phyloP scores from a whole-genome alignment of 2,329 filamentous ascomycete genomes.

The Calonectria naviculata region DNA sequence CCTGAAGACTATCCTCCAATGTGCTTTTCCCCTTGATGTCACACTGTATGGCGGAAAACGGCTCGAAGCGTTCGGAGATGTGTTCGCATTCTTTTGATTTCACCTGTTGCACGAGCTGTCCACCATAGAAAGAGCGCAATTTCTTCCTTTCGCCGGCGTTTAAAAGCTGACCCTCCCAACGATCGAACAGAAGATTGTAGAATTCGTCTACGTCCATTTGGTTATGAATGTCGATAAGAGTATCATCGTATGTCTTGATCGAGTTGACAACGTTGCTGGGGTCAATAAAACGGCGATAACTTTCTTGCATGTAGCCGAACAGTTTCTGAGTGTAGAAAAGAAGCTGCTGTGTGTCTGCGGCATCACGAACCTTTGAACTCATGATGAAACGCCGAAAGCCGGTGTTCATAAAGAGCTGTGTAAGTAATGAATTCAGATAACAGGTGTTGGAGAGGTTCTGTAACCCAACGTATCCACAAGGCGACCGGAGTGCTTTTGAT shows the following conservation, averaged over 20 bases:
- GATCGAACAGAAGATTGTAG: conserved; percentile 92
- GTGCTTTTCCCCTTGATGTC: conserved; percentile 93
- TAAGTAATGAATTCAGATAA: conserved; percentile 94
- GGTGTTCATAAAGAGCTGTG: conserved; percentile 96
- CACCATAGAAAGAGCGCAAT: conserved; percentile 89
- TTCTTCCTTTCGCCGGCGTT: conserved; percentile 74
- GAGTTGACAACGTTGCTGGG: conserved; percentile 77
- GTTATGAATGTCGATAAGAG: conserved; percentile 83
- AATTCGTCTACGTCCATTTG: conserved; percentile 99
- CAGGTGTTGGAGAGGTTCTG: conserved; percentile 95
- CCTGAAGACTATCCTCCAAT: conserved; percentile 87
- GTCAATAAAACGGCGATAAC: conserved; percentile 78
- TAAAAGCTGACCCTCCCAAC: conserved; percentile 86
- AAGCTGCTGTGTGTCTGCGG: conserved; percentile 70
- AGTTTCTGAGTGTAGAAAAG: conserved; percentile 82
- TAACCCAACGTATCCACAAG: conserved; percentile 89
- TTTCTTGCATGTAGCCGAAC: conserved; percentile 89
- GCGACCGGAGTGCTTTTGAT: conserved; percentile 74
- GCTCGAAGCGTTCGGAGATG: conserved; percentile 89
- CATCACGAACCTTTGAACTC: conserved; percentile 66
- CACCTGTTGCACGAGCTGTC: conserved; percentile 92
- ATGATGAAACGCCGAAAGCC: conserved; percentile 89
- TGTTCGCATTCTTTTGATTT: conserved; percentile 95
- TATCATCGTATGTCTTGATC: conserved; percentile 86
- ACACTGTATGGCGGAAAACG: conserved; percentile 94